Evolutionary conservation across 495 filamentous ascomycete genomes (phyloP).

Genomic region (Aspergillus kassunensis): DNA sequence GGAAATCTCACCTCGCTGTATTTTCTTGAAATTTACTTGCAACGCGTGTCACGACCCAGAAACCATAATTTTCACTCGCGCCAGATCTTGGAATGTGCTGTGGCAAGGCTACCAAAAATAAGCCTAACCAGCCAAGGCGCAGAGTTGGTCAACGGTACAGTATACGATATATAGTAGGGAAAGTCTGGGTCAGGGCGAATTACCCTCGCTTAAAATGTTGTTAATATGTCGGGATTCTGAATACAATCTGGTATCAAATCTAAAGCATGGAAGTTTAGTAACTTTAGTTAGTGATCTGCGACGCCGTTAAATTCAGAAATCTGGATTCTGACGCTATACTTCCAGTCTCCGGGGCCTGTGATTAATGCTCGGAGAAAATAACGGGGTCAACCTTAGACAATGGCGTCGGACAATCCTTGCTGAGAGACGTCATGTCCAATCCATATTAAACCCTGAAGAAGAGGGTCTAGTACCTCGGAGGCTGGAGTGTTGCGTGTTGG

Average conservation of each 20-base stretch:
- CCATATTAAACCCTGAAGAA: background rate
- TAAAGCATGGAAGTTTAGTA: too few relatives aligned
- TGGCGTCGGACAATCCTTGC: constrained; percentile 1
- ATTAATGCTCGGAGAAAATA: background rate
- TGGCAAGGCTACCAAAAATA: background rate
- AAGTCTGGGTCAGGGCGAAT: background rate
- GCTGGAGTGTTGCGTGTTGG: background rate
- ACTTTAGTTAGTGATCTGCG: background rate
- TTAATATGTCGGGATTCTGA: too few relatives aligned
- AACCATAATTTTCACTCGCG: background rate
- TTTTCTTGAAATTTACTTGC: too few relatives aligned
- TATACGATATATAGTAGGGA: background rate
- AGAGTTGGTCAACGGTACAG: background rate
- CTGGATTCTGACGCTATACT: too few relatives aligned
- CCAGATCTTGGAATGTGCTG: background rate
- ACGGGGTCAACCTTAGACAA: background rate
- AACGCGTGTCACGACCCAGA: background rate
- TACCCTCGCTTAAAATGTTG: too few relatives aligned
- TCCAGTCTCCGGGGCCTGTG: background rate
- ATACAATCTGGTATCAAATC: too few relatives aligned
- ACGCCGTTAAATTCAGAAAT: background rate
- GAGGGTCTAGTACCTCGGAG: background rate
- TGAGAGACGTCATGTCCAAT: background rate
- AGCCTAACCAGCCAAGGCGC: background rate
- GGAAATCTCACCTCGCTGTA: too few relatives aligned